Percentiles rank a stretch among this genome's conserved stretches.
Evolutionary conservation across 2,329 filamentous ascomycete species (phyloP).

Genomic region (Paraconiothyrium brasiliense): DNA sequence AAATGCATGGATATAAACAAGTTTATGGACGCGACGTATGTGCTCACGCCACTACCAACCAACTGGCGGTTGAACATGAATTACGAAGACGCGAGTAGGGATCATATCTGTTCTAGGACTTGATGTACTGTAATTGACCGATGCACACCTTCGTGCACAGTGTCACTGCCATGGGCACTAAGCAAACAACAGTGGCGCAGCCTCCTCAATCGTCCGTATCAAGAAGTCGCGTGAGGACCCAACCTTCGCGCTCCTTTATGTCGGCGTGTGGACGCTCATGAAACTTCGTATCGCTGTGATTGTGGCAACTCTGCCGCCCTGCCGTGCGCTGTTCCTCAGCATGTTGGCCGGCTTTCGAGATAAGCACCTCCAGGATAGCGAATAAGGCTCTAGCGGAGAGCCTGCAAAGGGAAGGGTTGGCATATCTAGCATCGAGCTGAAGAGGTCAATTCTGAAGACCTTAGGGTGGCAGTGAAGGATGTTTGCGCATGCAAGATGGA

Average conservation of each 20-base stretch:
- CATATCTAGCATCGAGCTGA: constrained; percentile 6
- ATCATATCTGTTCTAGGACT: neutral
- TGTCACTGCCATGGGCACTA: neutral
- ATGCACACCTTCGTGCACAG: neutral
- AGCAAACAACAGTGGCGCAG: constrained; percentile 10
- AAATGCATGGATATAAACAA: neutral
- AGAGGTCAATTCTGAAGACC: neutral
- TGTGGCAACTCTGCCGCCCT: constrained; percentile 13
- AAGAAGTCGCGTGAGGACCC: constrained; percentile 4
- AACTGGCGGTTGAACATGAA: constrained; percentile 4
- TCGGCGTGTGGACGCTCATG: constrained; percentile 16
- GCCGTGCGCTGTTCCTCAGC: constrained; percentile 5
- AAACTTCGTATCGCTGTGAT: constrained; percentile 14
- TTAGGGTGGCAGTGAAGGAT: neutral
- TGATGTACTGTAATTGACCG: neutral
- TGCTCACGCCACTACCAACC: constrained; percentile 7
- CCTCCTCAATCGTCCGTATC: constrained; percentile 11
- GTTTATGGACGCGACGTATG: constrained; percentile 4
- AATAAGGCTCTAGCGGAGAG: neutral
- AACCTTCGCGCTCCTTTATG: constrained; percentile 12
- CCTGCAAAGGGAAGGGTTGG: neutral
- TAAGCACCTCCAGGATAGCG: neutral
- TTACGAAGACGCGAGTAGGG: constrained; percentile 1
- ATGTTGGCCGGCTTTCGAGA: neutral
- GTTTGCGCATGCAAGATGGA: constrained; percentile 1